Base-by-base conservation (phyloP, 192 early-diverging fungal genomes). In the Gigaspora rosea region DNA sequence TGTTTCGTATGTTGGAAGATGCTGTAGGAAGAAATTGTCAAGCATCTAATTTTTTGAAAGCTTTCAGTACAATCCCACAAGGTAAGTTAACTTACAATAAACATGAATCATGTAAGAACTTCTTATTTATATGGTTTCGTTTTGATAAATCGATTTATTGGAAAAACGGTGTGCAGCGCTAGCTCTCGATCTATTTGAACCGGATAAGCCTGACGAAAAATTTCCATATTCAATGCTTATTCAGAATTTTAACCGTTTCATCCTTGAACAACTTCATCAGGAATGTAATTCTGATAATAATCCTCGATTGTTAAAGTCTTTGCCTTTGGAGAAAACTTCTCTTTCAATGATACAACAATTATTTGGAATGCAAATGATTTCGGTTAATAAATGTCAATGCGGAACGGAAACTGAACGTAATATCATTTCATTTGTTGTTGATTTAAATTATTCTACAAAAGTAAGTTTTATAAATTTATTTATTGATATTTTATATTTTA, bases 11-110 rank as follows among this genome's bases (percentile, higher is more conserved):
- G 95, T 81, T 99, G 22, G 93, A 94, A 58, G 91, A 94, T 47
- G 89, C 95, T 4, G 86, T 90, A n/a, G 96, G 97, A 18, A 88
- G 91, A 54, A 97, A 97, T 79, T 99, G 97, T 82, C 96, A 98
- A 66, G 97, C 97, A 6, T 85, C 93, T 12, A 97, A 95, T 78
- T 95, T 99, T 75, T 85, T 99, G 73, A 83, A 91, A 0, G 95
- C 91, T 1, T 91, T 99, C 77, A 87, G 88, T 57, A 92, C 90
- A 13, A 90, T 96, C 22, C 91, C 92, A 1, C 94, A 96, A 87
- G 94, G 92, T 93, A 76, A 27, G 62, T 47, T 48, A 35, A 54
- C 12, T 56, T 13, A 9, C 13, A 48, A 11, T 71, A 20, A 27
- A 33, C 10, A 57, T 33, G 27, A 49, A 18, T 49, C 35, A 18